Evolutionary conservation across 108 stramenopile genomes (phyloP).

Genomic region (Stephanodiscus triporus): DNA sequence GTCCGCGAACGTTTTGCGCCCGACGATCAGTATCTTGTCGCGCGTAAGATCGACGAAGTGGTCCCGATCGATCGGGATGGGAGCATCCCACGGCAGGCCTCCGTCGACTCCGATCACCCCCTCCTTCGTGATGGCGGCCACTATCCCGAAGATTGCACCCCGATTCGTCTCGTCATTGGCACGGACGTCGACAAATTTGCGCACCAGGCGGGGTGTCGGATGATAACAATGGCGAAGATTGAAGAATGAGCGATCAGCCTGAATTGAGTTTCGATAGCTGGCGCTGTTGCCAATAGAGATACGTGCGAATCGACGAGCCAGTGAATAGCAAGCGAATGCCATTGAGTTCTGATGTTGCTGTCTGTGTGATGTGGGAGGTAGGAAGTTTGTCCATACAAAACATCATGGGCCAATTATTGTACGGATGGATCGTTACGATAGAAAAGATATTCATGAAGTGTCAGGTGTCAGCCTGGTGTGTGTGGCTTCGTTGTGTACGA

Average conservation of each 20-base stretch:
- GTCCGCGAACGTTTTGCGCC: constrained; percentile 59
- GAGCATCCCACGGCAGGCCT: constrained; percentile 65
- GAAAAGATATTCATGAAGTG: too few relatives aligned
- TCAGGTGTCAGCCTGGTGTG: too few relatives aligned
- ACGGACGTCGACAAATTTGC: background rate
- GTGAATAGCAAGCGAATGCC: background rate
- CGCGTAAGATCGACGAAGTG: constrained; percentile 63
- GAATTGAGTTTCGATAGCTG: background rate
- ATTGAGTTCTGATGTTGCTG: background rate
- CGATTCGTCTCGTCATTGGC: background rate
- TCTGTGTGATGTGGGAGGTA: too few relatives aligned
- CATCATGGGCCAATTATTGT: too few relatives aligned
- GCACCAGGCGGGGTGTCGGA: background rate
- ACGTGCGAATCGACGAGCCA: background rate
- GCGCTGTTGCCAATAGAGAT: background rate
- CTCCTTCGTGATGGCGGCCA: constrained; percentile 68
- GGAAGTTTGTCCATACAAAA: too few relatives aligned
- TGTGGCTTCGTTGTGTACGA: too few relatives aligned
- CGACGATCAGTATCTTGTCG: constrained; percentile 67
- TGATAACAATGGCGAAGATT: background rate
- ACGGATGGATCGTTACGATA: too few relatives aligned
- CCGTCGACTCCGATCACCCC: constrained; percentile 79
- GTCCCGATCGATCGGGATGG: constrained; percentile 59
- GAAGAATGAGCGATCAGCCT: background rate
- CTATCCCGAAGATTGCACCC: constrained; percentile 64